phyloP scores from a whole-genome alignment of 768 basidiomycete species.

The Boletus speciosus region DNA sequence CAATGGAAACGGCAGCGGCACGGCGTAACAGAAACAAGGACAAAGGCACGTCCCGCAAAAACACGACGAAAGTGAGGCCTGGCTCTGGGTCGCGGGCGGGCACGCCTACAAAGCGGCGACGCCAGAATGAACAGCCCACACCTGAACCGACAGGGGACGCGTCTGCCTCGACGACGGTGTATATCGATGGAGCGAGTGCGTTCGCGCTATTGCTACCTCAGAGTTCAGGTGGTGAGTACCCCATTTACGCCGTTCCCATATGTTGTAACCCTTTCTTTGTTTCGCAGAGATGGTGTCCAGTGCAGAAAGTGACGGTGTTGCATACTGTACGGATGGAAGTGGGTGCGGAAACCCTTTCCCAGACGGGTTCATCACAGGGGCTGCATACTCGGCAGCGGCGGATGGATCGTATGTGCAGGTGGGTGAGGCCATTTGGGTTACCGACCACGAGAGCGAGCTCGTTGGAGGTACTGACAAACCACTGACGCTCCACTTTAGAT shows the following conservation, averaged over 20 bases:
- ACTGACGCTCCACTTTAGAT: conserved; percentile 22
- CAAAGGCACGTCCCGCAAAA: neutral
- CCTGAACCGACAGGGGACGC: conserved; percentile 38
- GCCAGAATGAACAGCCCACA: conserved; percentile 32
- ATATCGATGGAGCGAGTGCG: conserved; percentile 24
- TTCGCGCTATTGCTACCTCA: conserved; percentile 38
- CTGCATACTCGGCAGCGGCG: conserved; percentile 29
- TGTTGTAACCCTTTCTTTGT: neutral
- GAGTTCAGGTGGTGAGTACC: conserved; percentile 30
- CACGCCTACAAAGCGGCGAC: conserved; percentile 17
- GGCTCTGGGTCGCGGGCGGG: neutral
- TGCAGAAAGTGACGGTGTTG: conserved; percentile 35
- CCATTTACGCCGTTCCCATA: neutral
- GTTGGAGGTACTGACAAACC: neutral
- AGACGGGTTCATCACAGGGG: conserved; percentile 37
- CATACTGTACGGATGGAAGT: conserved; percentile 35
- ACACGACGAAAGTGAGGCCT: neutral
- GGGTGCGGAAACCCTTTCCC: conserved; percentile 31
- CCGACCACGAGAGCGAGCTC: neutral
- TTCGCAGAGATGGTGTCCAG: conserved; percentile 36
- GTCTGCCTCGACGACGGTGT: conserved; percentile 35
- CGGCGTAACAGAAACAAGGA: neutral
- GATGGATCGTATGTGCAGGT: conserved; percentile 43
- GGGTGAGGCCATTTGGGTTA: neutral
- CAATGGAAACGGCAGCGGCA: neutral